Conservation (phyloP, 1,139 yeast genomes). For the Scheffersomyces lignicola region DNA sequence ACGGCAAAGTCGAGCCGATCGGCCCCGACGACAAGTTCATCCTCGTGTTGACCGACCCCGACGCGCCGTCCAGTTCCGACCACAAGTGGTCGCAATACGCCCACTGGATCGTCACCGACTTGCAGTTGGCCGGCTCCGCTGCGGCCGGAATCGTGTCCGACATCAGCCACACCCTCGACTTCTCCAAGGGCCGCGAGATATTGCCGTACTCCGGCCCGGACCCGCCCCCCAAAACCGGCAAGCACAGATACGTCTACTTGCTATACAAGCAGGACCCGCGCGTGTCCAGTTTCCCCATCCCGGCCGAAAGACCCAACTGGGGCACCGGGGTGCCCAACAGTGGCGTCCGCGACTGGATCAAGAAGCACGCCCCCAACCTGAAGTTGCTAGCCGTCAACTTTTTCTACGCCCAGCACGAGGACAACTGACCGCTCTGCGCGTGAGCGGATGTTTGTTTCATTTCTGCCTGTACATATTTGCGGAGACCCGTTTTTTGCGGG, state of each 20-base stretch:
- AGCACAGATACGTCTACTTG: slow-evolving; percentile 77
- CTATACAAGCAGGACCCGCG: slow-evolving; percentile 63
- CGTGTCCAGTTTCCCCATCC: slow-evolving; percentile 34
- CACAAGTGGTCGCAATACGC: slow-evolving; percentile 87
- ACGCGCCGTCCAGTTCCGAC: slow-evolving; percentile 83
- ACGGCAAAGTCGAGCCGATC: slow-evolving; percentile 37
- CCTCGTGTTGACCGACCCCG: slow-evolving; percentile 85
- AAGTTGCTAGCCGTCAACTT: slow-evolving; percentile 76
- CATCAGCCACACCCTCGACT: slow-evolving; percentile 38
- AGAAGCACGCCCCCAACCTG: slow-evolving; percentile 56
- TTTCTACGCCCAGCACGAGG: slow-evolving; percentile 69
- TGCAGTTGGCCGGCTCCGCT: slow-evolving; percentile 40
- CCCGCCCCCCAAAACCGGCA: slow-evolving; percentile 81
- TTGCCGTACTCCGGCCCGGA: slow-evolving; percentile 71
- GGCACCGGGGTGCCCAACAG: slow-evolving; percentile 76
- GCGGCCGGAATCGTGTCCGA: slow-evolving; percentile 27
- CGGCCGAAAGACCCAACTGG: slow-evolving; percentile 74
- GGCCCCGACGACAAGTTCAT: slow-evolving; percentile 59
- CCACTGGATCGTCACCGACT: slow-evolving; percentile 72
- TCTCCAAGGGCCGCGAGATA: slow-evolving; percentile 36
- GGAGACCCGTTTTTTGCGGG: slow-evolving; percentile 1
- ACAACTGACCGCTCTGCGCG: slow-evolving; percentile 24
- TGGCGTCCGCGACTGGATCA: slow-evolving; percentile 76
- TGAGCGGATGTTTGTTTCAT: neutral
- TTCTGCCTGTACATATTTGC: neutral